phyloP scores from a whole-genome alignment of 805 yeast genomes.

The Metschnikowia bowlesiae region DNA sequence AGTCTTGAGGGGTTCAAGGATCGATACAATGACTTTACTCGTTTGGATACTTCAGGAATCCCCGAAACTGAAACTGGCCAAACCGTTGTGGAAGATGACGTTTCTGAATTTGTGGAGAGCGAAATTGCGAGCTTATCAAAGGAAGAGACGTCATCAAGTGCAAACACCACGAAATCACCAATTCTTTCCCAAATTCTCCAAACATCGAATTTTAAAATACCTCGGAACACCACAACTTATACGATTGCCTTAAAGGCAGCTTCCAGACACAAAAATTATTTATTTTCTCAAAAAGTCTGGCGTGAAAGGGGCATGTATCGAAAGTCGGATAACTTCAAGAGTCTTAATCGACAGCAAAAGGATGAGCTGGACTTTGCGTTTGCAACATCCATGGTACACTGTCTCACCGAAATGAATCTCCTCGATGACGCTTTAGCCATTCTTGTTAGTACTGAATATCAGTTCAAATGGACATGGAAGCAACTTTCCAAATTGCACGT shows the following conservation, averaged over 20 bases:
- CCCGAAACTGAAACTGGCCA: conserved; percentile 12
- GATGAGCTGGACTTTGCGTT: conserved; percentile 56
- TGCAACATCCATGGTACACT: conserved; percentile 65
- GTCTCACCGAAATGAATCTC: conserved; percentile 51
- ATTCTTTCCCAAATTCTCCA: conserved; percentile 10
- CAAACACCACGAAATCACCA: conserved; percentile 19
- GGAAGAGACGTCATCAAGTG: neutral
- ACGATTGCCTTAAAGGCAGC: conserved; percentile 66
- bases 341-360: conserved; percentile 31
- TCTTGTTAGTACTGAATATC: conserved; percentile 59
- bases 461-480: conserved; percentile 63
- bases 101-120: neutral
- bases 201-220: conserved; percentile 1
- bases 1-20: conserved; percentile 30
- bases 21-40: conserved; percentile 28
- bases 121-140: neutral
- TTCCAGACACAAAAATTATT: conserved; percentile 46
- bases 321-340: conserved; percentile 47
- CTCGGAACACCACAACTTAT: conserved; percentile 46
- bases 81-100: neutral
- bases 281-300: conserved; percentile 68
- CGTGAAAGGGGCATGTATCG: conserved; percentile 73
- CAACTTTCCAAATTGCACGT: conserved; percentile 27
- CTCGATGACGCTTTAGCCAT: conserved; percentile 68
- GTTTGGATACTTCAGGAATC: conserved; percentile 23